Evolutionary conservation across 2,329 filamentous ascomycete species (phyloP).

Genomic region (Cytospora leucostoma): DNA sequence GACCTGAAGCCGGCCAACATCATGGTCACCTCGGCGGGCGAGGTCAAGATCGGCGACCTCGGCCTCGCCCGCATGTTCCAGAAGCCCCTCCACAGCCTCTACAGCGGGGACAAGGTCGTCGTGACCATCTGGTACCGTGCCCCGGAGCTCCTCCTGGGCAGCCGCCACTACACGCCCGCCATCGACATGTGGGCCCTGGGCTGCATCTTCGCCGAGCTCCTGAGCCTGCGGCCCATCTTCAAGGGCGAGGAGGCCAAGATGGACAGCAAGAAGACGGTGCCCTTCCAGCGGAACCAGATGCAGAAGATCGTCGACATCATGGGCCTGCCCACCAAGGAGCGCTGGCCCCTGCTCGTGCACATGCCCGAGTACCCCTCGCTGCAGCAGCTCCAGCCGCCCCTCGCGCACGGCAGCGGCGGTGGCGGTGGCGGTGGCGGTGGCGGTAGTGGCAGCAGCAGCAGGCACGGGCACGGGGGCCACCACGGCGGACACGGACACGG

Average conservation of each 20-base stretch:
- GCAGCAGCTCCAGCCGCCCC: conserved; percentile 53
- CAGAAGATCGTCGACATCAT: conserved; percentile 98
- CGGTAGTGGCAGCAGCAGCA: background rate
- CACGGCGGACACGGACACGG: conserved; percentile 38
- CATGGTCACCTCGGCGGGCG: conserved; percentile 89
- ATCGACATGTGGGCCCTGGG: conserved; percentile 98
- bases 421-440: background rate
- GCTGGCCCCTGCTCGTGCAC: conserved; percentile 79
- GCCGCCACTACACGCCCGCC: conserved; percentile 93
- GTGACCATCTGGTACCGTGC: conserved; percentile 99
- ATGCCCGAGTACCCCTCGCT: conserved; percentile 88
- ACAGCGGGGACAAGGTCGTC: conserved; percentile 94
- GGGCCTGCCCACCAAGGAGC: conserved; percentile 83
- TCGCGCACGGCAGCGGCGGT: conserved; percentile 40
- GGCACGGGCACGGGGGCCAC: conserved; percentile 41
- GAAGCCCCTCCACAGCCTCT: conserved; percentile 89
- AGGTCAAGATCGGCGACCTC: conserved; percentile 93
- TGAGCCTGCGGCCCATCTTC: conserved; percentile 91
- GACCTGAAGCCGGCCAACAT: conserved; percentile 86
- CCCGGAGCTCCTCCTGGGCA: conserved; percentile 87
- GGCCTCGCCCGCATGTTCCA: conserved; percentile 90
- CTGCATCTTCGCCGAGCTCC: conserved; percentile 93
- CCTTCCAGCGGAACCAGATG: conserved; percentile 98
- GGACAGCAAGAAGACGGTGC: conserved; percentile 96
- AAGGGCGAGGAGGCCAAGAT: conserved; percentile 99